Conservation (phyloP, 306 rosid species). For the Heteromeles arbutifolia region DNA sequence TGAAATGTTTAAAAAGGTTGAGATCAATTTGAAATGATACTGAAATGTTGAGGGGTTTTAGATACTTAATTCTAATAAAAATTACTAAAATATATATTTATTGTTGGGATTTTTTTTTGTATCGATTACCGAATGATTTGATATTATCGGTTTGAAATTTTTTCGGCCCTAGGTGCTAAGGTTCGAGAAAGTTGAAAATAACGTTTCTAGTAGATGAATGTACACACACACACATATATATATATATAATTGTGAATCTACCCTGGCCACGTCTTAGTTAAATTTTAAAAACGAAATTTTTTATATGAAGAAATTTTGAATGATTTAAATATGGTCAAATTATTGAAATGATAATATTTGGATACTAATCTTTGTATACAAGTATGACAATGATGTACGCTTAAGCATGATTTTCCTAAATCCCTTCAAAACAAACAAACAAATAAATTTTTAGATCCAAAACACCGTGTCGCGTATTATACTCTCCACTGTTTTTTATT, state of each 20-base stretch:
- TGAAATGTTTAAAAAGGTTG: too few relatives aligned
- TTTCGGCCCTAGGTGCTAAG: not conserved
- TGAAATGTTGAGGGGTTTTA: too few relatives aligned
- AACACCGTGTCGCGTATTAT: too few relatives aligned
- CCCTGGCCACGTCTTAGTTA: not conserved
- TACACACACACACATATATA: too few relatives aligned
- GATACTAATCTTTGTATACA: not conserved
- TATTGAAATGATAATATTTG: not conserved
- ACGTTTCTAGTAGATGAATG: slow-evolving; percentile 9
- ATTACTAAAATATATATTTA: too few relatives aligned
- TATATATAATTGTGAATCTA: not conserved
- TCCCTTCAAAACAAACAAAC: too few relatives aligned
- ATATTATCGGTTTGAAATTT: too few relatives aligned
- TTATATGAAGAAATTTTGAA: not conserved
- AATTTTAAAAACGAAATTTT: not conserved
- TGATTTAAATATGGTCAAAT: not conserved
- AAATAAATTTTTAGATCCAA: too few relatives aligned
- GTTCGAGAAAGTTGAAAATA: slow-evolving; percentile 7
- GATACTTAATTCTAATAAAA: too few relatives aligned
- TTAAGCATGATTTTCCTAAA: not conserved
- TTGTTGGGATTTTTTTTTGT: too few relatives aligned
- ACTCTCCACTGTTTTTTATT: not conserved
- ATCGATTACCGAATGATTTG: too few relatives aligned
- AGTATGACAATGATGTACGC: not conserved
- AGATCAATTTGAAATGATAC: too few relatives aligned